phyloP scores from a whole-genome alignment of 1,139 yeast species.

The Chernovozyma sophiae-reginae region DNA sequence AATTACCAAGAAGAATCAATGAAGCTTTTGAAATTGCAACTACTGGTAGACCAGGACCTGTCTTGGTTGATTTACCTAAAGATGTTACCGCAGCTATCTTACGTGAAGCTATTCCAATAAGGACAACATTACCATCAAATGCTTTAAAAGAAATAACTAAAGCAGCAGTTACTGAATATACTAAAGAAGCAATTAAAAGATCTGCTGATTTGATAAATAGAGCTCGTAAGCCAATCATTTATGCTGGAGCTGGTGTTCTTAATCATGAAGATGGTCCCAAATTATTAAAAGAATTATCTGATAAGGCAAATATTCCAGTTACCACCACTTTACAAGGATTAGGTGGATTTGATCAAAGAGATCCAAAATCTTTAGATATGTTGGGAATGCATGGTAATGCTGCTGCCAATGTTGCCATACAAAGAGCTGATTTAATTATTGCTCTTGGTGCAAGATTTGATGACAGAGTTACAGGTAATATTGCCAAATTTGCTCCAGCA shows the following conservation, averaged over 20 bases:
- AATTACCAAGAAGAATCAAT: slow-evolving; percentile 89
- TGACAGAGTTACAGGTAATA: slow-evolving; percentile 92
- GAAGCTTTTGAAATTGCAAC: slow-evolving; percentile 98
- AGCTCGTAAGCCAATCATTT: slow-evolving; percentile 84
- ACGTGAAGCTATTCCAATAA: slow-evolving; percentile 81
- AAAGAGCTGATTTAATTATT: slow-evolving; percentile 85
- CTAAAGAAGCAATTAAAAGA: slow-evolving; percentile 67
- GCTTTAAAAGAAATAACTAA: slow-evolving; percentile 70
- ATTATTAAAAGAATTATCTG: slow-evolving; percentile 77
- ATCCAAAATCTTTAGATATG: slow-evolving; percentile 89
- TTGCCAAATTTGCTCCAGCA: slow-evolving; percentile 86
- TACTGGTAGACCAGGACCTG: slow-evolving; percentile 97
- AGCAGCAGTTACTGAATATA: slow-evolving; percentile 71
- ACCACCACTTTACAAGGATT: slow-evolving; percentile 93
- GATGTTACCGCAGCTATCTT: slow-evolving; percentile 93
- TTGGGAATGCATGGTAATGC: slow-evolving; percentile 98
- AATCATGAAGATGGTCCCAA: slow-evolving; percentile 79
- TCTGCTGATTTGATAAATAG: slow-evolving; percentile 74
- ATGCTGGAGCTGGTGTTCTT: slow-evolving; percentile 89
- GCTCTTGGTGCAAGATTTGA: slow-evolving; percentile 97
- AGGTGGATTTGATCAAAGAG: slow-evolving; percentile 91
- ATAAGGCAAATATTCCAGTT: slow-evolving; percentile 89
- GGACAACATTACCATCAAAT: slow-evolving; percentile 78
- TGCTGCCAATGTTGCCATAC: slow-evolving; percentile 92
- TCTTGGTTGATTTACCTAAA: slow-evolving; percentile 93